Percentiles rank a stretch among this genome's conserved stretches.
Evolutionary conservation across 225 moss, liverwort and hornwort species (phyloP).

Genomic region (Physcomitrium patens): DNA sequence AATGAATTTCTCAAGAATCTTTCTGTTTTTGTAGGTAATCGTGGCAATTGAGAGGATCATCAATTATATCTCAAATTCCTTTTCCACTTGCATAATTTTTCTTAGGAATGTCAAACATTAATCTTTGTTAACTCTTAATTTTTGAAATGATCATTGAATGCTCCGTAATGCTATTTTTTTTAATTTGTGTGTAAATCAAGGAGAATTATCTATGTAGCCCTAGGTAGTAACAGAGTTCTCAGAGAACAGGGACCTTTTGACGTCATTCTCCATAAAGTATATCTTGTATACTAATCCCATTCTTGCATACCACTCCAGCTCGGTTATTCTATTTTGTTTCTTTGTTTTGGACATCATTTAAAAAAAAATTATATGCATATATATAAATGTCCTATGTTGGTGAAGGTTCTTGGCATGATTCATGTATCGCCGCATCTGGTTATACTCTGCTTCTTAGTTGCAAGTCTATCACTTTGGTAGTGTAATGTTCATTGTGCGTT

Average conservation of each 20-base stretch:
- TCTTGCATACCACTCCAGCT: no score
- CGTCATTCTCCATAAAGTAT: constrained; percentile 40
- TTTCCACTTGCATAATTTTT: no score
- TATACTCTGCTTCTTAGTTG: constrained; percentile 22
- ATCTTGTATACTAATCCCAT: constrained; percentile 2
- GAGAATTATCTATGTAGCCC: constrained; percentile 35
- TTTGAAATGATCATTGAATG: background rate
- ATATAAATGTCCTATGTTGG: background rate
- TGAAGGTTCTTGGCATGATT: constrained; percentile 28
- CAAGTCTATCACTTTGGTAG: constrained; percentile 9
- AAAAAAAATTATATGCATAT: no score
- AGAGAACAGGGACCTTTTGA: constrained; percentile 42
- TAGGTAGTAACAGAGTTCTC: constrained; percentile 32
- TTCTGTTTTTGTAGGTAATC: background rate
- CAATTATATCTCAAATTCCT: no score
- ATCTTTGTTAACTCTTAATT: background rate
- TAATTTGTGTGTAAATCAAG: constrained; percentile 26
- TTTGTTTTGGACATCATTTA: background rate
- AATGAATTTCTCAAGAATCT: background rate
- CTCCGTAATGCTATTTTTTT: background rate
- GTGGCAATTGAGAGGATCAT: background rate
- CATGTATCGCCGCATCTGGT: constrained; percentile 24
- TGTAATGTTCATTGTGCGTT: background rate
- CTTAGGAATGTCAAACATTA: background rate
- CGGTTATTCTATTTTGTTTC: constrained; percentile 3